These are phyloP conservation scores for Mycena vulgaris DNA, from an alignment of 768 basidiomycete species.

Conservation along the genomic window DNA sequence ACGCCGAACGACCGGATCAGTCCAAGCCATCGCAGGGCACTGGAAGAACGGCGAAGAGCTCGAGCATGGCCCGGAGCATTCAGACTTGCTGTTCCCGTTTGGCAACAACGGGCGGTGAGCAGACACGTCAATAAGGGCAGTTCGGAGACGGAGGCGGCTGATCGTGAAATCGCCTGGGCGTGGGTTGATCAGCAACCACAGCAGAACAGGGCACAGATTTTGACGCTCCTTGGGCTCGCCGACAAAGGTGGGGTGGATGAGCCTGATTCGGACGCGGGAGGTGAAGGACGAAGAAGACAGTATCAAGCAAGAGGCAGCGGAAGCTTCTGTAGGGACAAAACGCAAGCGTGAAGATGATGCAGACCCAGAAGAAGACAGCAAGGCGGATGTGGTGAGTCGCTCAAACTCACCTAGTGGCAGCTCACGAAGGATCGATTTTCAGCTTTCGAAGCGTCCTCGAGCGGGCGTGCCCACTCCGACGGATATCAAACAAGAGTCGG, in stretches of 20 bases:
- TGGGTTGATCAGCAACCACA: constrained; percentile 21
- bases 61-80: constrained; percentile 21
- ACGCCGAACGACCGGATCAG: constrained; percentile 23
- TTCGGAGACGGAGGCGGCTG: background rate
- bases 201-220: background rate
- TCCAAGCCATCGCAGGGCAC: constrained; percentile 24
- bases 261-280: too few relatives aligned
- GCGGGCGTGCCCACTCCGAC: background rate
- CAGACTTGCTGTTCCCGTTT: constrained; percentile 27
- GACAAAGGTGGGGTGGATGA: too few relatives aligned
- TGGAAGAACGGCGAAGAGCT: constrained; percentile 24
- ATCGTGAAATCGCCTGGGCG: constrained; percentile 19
- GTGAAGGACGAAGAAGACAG: constrained; percentile 4
- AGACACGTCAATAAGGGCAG: constrained; percentile 29
- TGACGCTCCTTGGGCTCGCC: constrained; percentile 24
- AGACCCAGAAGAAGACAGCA: background rate
- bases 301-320: background rate
- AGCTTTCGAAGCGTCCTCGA: constrained; percentile 19
- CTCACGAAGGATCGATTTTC: background rate
- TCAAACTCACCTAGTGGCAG: background rate
- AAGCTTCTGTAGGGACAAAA: background rate
- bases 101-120: constrained; percentile 31
- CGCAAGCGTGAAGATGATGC: background rate
- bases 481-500: background rate
- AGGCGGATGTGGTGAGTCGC: background rate